phyloP scores from a whole-genome alignment of 768 basidiomycete genomes.

The Ramaria rubella region DNA sequence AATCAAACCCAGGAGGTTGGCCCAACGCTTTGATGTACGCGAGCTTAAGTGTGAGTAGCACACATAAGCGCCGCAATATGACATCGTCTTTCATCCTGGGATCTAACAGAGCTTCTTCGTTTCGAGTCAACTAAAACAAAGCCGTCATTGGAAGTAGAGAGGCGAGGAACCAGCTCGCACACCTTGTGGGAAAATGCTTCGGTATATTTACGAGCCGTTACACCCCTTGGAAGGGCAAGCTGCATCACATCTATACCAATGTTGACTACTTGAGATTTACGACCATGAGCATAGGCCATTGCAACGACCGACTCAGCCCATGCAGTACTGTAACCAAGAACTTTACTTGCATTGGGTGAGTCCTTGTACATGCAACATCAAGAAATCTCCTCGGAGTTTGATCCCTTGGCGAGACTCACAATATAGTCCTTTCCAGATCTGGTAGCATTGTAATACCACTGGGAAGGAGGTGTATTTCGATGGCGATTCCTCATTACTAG shows the following conservation, averaged over 20 bases:
- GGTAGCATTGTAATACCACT: conserved; percentile 6
- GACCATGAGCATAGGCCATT: conserved; percentile 44
- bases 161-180: not conserved
- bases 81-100: conserved; percentile 53
- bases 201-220: conserved; percentile 25
- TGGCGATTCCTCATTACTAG: conserved; percentile 5
- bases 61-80: conserved; percentile 66
- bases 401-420: not conserved
- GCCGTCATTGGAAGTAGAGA: not conserved
- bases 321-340: conserved; percentile 9
- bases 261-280: conserved; percentile 67
- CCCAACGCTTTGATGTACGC: conserved; percentile 83
- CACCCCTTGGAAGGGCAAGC: conserved; percentile 52
- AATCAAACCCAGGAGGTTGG: conserved; percentile 75
- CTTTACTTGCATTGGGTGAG: conserved; percentile 5
- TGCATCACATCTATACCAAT: conserved; percentile 77
- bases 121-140: conserved; percentile 37
- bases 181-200: conserved; percentile 11
- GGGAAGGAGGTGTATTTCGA: not conserved
- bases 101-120: conserved; percentile 48
- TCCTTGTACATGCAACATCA: not conserved
- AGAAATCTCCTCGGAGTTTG: not conserved
- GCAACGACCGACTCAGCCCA: conserved; percentile 43
- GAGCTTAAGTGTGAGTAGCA: conserved; percentile 71
- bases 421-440: conserved; percentile 9